These are phyloP conservation scores for Acer saccharum DNA, from an alignment of 345 rosid genomes.

Conservation along the genomic window DNA sequence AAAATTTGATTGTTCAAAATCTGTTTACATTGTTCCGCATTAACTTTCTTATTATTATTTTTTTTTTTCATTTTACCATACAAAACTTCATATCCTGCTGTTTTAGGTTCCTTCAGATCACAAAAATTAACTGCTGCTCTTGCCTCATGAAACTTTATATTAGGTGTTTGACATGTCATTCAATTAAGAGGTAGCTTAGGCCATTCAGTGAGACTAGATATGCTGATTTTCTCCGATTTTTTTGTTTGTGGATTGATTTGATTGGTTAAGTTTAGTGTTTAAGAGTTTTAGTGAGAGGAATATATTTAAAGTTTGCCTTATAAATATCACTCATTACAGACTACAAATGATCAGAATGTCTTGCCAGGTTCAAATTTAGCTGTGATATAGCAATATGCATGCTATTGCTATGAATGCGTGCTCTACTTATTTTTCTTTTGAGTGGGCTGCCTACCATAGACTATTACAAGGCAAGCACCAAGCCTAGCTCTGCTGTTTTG, in stretches of 20 bases:
- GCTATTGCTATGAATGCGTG: neutral
- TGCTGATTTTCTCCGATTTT: too few species aligned
- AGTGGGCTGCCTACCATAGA: conserved; percentile 9
- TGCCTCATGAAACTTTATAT: neutral
- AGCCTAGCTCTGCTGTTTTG: conserved; percentile 7
- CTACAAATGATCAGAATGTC: neutral
- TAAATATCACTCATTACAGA: neutral
- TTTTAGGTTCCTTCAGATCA: neutral
- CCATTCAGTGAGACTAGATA: too few species aligned
- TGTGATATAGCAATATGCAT: neutral
- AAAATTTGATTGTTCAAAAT: neutral
- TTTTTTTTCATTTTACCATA: too few species aligned
- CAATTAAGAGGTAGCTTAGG: neutral
- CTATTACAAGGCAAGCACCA: conserved; percentile 6
- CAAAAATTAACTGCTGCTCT: neutral
- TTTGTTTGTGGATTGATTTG: neutral
- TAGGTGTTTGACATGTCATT: neutral
- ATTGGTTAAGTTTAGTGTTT: neutral
- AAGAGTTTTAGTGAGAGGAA: neutral
- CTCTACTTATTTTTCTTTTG: neutral
- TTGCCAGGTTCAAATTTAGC: neutral
- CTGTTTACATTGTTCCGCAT: neutral
- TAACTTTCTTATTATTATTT: neutral
- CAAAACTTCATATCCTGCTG: neutral
- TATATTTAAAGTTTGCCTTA: neutral